Evolutionary conservation across 2,329 filamentous ascomycete genomes (phyloP).

Genomic region (Xylaria digitata): DNA sequence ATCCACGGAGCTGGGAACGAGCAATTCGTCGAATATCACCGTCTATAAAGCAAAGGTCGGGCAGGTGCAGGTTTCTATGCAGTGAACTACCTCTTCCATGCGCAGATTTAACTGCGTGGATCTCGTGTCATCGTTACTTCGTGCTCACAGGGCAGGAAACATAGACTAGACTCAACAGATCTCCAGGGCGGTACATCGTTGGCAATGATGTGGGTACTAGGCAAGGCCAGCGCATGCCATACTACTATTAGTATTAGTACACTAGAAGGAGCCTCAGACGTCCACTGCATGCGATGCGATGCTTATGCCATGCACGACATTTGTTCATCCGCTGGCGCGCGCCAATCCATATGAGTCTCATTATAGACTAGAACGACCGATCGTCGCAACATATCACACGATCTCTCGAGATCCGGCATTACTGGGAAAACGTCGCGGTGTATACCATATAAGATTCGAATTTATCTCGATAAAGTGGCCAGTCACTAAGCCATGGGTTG

Average conservation of each 20-base stretch:
- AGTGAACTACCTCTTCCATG: slow-evolving; percentile 40
- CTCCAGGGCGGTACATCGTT: slow-evolving; percentile 39
- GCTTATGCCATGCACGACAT: slow-evolving; percentile 50
- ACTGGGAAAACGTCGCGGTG: background rate
- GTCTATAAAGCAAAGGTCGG: slow-evolving; percentile 43
- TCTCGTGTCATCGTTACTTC: slow-evolving; percentile 50
- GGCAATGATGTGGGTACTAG: slow-evolving; percentile 45
- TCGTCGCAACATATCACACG: slow-evolving; percentile 11
- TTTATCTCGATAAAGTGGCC: background rate
- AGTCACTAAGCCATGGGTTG: background rate
- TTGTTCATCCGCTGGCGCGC: slow-evolving; percentile 39
- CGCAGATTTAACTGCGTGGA: slow-evolving; percentile 39
- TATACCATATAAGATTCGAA: background rate
- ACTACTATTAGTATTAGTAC: too few species aligned
- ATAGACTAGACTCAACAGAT: slow-evolving; percentile 26
- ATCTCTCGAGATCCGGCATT: background rate
- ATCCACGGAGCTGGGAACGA: slow-evolving; percentile 43
- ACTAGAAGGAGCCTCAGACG: slow-evolving; percentile 49
- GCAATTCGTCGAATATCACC: slow-evolving; percentile 37
- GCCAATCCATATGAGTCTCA: slow-evolving; percentile 36
- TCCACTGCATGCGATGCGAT: slow-evolving; percentile 48
- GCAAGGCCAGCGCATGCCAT: slow-evolving; percentile 42
- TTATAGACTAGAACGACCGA: slow-evolving; percentile 24
- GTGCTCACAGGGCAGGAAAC: slow-evolving; percentile 24
- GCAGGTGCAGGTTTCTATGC: slow-evolving; percentile 47